phyloP scores from a whole-genome alignment of 345 rosid species.

The Heritiera fomes region DNA sequence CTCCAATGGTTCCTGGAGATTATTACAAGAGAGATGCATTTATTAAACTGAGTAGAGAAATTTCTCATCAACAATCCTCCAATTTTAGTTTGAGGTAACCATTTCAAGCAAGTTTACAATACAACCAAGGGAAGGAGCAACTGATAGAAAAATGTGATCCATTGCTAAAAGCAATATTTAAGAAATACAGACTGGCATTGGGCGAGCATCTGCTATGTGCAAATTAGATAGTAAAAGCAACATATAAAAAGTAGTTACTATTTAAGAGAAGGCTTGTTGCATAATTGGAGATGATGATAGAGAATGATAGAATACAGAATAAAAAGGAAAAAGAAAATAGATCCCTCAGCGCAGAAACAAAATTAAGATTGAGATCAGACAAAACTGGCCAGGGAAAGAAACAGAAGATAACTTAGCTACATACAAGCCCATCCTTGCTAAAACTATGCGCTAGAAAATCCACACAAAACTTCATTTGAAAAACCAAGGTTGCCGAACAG shows the following conservation, averaged over 20 bases:
- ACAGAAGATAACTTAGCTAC: background rate
- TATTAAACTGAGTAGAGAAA: background rate
- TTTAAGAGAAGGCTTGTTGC: background rate
- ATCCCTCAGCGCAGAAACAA: background rate
- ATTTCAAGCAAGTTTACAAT: background rate
- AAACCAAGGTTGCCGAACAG: background rate
- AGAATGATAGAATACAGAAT: background rate
- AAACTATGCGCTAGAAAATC: background rate
- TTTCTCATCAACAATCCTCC: background rate
- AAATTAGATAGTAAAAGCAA: background rate
- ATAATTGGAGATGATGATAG: background rate
- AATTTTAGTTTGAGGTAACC: background rate
- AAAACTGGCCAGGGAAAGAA: background rate
- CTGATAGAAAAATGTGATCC: background rate
- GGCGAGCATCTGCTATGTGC: background rate
- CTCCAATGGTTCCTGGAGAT: conserved; percentile 56
- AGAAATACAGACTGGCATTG: background rate
- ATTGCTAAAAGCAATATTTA: background rate
- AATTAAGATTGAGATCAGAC: background rate
- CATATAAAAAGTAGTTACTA: background rate
- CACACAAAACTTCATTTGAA: background rate
- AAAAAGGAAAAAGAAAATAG: background rate
- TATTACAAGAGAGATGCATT: background rate
- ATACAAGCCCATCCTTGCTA: background rate
- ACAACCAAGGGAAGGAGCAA: background rate